A percentile compares a stretch with the other conserved stretches of the same genome.
phyloP scores from a whole-genome alignment of 2,329 filamentous ascomycete genomes.

The Exserohilum rostratum region DNA sequence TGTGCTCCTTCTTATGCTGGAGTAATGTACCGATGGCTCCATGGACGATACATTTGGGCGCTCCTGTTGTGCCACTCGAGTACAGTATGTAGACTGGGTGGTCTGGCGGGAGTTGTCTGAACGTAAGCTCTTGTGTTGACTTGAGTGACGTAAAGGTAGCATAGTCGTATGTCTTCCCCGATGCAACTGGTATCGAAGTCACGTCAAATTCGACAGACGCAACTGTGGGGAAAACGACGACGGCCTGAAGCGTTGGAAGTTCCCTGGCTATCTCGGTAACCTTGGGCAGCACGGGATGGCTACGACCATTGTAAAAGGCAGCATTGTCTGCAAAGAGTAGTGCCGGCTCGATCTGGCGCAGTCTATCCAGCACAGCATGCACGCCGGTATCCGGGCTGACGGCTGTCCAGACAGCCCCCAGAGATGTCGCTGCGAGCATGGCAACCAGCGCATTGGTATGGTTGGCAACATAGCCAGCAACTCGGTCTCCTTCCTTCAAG shows the following conservation, averaged over 20 bases:
- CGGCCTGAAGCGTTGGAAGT: slow-evolving; percentile 69
- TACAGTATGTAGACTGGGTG: slow-evolving; percentile 95
- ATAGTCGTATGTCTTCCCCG: slow-evolving; percentile 47
- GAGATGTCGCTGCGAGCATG: slow-evolving; percentile 80
- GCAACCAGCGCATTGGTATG: slow-evolving; percentile 85
- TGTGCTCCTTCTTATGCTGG: slow-evolving; percentile 97
- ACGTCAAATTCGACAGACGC: slow-evolving; percentile 49
- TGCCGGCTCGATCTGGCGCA: slow-evolving; percentile 83
- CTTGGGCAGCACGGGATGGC: slow-evolving; percentile 80
- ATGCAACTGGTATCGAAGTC: slow-evolving; percentile 48
- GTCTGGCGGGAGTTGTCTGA: slow-evolving; percentile 79
- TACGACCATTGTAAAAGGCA: slow-evolving; percentile 87
- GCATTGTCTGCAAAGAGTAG: slow-evolving; percentile 88
- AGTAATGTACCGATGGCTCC: slow-evolving; percentile 87
- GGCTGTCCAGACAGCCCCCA: slow-evolving; percentile 91
- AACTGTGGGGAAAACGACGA: slow-evolving; percentile 76
- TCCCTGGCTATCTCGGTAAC: slow-evolving; percentile 74
- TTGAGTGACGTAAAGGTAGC: slow-evolving; percentile 51
- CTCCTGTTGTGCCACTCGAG: slow-evolving; percentile 85
- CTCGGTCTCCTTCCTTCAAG: slow-evolving; percentile 65
- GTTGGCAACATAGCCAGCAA: slow-evolving; percentile 83
- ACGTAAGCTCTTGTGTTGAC: slow-evolving; percentile 50
- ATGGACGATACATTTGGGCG: slow-evolving; percentile 93
- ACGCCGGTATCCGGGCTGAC: slow-evolving; percentile 93
- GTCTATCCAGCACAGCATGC: slow-evolving; percentile 84